Percentiles rank a stretch among this genome's conserved stretches.
Evolutionary conservation across 2,329 filamentous ascomycete genomes (phyloP).

Genomic region (Juglanconis oblonga): DNA sequence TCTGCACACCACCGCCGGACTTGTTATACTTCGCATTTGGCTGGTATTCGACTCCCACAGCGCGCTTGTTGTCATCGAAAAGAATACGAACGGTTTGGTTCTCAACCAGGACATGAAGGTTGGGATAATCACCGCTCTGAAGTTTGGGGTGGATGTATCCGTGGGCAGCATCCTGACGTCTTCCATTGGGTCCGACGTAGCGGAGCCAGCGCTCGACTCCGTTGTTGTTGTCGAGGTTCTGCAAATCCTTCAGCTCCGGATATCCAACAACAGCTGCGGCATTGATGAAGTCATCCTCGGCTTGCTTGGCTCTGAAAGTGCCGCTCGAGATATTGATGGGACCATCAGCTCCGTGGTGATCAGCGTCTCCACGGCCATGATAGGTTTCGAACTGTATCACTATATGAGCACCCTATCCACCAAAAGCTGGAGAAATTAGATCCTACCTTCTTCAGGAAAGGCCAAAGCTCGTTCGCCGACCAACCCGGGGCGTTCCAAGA

Average conservation of each 20-base stretch:
- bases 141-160: conserved; percentile 31
- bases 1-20: conserved; percentile 27
- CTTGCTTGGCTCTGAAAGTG: conserved; percentile 36
- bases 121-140: conserved; percentile 41
- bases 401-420: background rate
- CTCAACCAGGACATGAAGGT: conserved; percentile 53
- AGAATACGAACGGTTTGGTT: conserved; percentile 48
- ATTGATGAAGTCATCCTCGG: conserved; percentile 48
- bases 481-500: conserved; percentile 21
- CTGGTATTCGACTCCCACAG: conserved; percentile 49
- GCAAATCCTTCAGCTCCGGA: conserved; percentile 50
- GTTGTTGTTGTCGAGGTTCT: conserved; percentile 43
- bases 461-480: conserved; percentile 34
- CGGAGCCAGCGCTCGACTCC: conserved; percentile 38
- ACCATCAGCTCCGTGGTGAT: conserved; percentile 50
- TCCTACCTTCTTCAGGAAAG: conserved; percentile 45
- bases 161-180: conserved; percentile 57
- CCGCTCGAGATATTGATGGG: conserved; percentile 55
- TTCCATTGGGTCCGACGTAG: conserved; percentile 50
- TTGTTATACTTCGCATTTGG: conserved; percentile 35
- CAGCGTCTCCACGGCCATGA: conserved; percentile 41
- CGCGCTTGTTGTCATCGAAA: conserved; percentile 44
- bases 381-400: conserved; percentile 50
- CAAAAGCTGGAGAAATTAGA: background rate
- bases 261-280: conserved; percentile 47